These are phyloP conservation scores for Tieghemostelium lacteum DNA, from an alignment of 78 protist species.

Conservation along the genomic window DNA sequence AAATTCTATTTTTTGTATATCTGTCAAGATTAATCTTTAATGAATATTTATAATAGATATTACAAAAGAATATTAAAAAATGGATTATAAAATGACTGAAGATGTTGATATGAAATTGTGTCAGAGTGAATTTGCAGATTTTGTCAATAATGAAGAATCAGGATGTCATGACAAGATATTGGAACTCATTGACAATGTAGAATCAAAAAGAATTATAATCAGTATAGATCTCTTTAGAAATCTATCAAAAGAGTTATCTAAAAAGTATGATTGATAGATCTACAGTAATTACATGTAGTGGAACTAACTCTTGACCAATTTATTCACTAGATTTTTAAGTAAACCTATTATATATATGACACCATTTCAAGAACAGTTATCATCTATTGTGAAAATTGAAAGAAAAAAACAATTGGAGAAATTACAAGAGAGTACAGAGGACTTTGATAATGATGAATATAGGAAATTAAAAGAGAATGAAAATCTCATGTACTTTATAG, in stretches of 20 bases:
- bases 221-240: slow-evolving; percentile 30
- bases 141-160: background rate
- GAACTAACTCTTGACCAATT: background rate
- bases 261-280: background rate
- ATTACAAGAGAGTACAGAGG: background rate
- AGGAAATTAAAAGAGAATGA: background rate
- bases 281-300: background rate
- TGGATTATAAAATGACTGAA: background rate
- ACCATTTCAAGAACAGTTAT: slow-evolving; percentile 2
- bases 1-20: too few relatives aligned
- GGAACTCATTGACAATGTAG: slow-evolving; percentile 28
- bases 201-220: slow-evolving; percentile 11
- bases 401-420: slow-evolving; percentile 4
- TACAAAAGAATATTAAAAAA: background rate
- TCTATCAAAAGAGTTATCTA: background rate
- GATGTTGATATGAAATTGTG: background rate
- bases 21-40: too few relatives aligned
- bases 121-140: slow-evolving; percentile 8
- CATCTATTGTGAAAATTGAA: background rate
- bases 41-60: too few relatives aligned
- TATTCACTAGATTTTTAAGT: slow-evolving; percentile 1
- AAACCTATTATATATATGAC: slow-evolving; percentile 5
- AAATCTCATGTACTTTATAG: slow-evolving; percentile 75
- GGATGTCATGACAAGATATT: background rate
- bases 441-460: slow-evolving; percentile 1